Evolutionary conservation across 139 green algal genomes (phyloP), one percentile per base, ranked within the genome.

Genomic region (Chlamydomonas schloesseri): DNA sequence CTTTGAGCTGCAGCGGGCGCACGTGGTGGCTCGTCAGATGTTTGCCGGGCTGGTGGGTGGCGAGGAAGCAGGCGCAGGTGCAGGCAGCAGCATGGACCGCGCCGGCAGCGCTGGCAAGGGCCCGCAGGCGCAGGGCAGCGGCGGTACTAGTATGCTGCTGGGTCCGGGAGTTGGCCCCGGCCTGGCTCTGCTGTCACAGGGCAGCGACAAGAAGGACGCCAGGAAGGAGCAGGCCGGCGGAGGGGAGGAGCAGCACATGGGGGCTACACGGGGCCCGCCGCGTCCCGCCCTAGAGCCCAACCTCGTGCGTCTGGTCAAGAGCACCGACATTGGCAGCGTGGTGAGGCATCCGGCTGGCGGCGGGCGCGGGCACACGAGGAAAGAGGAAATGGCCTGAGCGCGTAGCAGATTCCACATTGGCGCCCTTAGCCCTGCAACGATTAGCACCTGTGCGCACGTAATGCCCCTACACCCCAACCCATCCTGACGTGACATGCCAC

Each of bases 241-340:
- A n/a, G n/a, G n/a, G n/a, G 42, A 50, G 42, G 42, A 50, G 6
- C 42, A 5, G 42, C 42, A 24, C 1, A n/a, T n/a, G n/a, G n/a
- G n/a, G n/a, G 31, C 67, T 21, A 5, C 67, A 10, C n/a, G 31
- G 31, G 20, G 36, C 2, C 62, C 77, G 0, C 29, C 73, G 50
- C 73, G 26, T 28, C 77, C 42, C 24, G 46, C 37, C n/a, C 42
- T 84, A 65, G 64, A 84, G 65, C 78, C 78, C 46, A 74, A 75
- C 42, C n/a, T 84, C 10, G 65, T 84, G 21, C 64, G 64, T n/a
- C 33, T 84, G 21, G 78, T 84, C 34, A 62, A 60, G 10, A 47
- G 37, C 78, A 84, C 78, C 21, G 78, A 84, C 15, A 34, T 84
- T 15, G 78, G 78, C 37, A 84, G 65, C 24, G 78, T 84, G 78